These are phyloP conservation scores for Coemansia sp. DNA, from an alignment of 192 early-diverging fungal species.

Conservation along the genomic window DNA sequence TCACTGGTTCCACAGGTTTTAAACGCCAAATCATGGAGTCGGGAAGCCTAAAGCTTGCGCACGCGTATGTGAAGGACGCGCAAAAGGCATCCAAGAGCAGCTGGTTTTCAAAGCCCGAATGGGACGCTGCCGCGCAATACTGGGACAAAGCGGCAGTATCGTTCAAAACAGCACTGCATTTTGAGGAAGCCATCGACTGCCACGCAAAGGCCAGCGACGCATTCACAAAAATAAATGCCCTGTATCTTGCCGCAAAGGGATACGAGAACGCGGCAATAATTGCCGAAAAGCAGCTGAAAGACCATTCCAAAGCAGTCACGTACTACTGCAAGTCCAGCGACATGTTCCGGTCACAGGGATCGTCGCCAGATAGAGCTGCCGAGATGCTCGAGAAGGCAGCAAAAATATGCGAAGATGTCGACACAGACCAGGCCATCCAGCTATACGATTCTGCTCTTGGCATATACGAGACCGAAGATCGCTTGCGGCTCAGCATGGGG, in stretches of 20 bases:
- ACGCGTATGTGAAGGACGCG: constrained; percentile 44
- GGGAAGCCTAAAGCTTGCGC: constrained; percentile 36
- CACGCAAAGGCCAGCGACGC: constrained; percentile 38
- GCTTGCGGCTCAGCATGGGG: constrained; percentile 38
- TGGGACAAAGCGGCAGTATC: constrained; percentile 48
- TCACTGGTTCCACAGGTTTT: too few species aligned
- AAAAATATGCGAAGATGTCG: constrained; percentile 32
- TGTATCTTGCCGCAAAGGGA: constrained; percentile 40
- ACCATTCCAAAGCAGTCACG: constrained; percentile 25
- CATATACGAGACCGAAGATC: constrained; percentile 51
- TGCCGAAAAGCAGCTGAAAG: constrained; percentile 30
- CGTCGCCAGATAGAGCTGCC: constrained; percentile 42
- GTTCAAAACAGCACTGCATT: constrained; percentile 38
- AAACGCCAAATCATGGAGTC: background rate
- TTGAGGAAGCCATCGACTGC: constrained; percentile 38
- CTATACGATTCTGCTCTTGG: constrained; percentile 38
- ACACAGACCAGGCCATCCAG: constrained; percentile 31
- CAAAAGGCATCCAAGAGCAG: constrained; percentile 49
- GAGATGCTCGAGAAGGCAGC: constrained; percentile 51
- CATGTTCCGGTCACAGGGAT: constrained; percentile 41
- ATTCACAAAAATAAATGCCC: constrained; percentile 36
- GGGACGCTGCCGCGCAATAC: constrained; percentile 43
- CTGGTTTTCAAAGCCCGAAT: constrained; percentile 51
- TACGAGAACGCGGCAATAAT: constrained; percentile 35
- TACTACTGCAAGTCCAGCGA: constrained; percentile 49